Percentiles rank a stretch among this genome's conserved stretches.
These are phyloP conservation scores for Eustoma russellianum DNA, from an alignment of 257 asterid species.

Conservation along the genomic window DNA sequence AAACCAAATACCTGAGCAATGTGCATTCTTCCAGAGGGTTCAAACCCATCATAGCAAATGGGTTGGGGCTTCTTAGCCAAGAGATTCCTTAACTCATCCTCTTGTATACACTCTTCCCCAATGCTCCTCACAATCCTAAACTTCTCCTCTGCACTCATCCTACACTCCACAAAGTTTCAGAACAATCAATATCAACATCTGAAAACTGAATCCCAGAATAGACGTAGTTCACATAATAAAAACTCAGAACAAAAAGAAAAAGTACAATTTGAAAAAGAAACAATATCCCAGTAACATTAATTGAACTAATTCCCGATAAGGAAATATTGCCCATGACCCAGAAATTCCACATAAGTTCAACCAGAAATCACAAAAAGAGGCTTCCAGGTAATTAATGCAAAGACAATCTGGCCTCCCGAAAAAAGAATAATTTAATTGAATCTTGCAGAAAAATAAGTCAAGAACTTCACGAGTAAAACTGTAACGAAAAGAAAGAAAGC, in stretches of 20 bases:
- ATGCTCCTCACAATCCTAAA: constrained; percentile 59
- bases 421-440: background rate
- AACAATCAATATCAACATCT: background rate
- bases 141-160: constrained; percentile 43
- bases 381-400: background rate
- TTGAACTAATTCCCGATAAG: no score
- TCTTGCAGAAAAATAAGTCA: background rate
- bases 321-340: no score
- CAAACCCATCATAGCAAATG: constrained; percentile 83
- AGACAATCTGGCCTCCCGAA: background rate
- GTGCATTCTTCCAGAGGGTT: constrained; percentile 96
- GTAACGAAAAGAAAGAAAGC: background rate
- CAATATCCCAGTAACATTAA: no score
- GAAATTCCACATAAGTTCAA: no score
- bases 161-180: constrained; percentile 5
- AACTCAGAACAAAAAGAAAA: no score
- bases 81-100: constrained; percentile 59
- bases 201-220: no score
- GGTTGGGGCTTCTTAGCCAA: constrained; percentile 61
- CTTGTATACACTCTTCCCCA: constrained; percentile 92
- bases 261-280: no score
- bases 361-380: no score
- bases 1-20: constrained; percentile 65
- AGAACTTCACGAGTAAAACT: background rate
- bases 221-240: no score